Evolutionary conservation across 2,329 filamentous ascomycete genomes (phyloP).

Genomic region (Hypoxylon sp.): DNA sequence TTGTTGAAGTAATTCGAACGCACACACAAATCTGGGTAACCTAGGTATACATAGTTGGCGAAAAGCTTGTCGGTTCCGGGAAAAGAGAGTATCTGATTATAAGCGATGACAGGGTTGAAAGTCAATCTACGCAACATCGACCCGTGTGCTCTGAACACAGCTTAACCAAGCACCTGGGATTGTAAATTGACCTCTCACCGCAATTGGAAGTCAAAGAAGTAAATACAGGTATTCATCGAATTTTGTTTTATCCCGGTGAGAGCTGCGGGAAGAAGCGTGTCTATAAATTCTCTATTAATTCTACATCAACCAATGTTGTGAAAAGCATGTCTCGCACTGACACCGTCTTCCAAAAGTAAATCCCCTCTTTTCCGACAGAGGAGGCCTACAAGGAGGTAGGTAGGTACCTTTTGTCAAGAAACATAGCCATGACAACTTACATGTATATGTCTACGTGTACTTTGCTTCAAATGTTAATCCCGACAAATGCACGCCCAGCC

Average conservation of each 20-base stretch:
- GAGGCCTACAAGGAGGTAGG: neutral
- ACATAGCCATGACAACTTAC: neutral
- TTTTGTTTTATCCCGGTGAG: neutral
- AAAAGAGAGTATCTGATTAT: neutral
- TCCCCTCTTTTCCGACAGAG: neutral
- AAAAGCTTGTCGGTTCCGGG: neutral
- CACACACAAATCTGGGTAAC: neutral
- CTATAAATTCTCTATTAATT: neutral
- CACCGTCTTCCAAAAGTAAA: constrained; percentile 1
- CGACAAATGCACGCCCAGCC: constrained; percentile 1
- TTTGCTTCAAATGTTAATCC: constrained; percentile 1
- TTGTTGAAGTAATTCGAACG: neutral
- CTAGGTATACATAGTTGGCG: neutral
- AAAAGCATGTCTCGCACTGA: neutral
- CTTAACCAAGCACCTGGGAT: neutral
- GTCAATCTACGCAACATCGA: neutral
- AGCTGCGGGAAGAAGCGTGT: neutral
- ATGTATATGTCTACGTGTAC: constrained; percentile 1
- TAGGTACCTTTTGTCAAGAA: constrained; percentile 7
- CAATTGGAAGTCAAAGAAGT: neutral
- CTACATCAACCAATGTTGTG: neutral
- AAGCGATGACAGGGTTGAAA: neutral
- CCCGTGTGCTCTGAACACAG: neutral
- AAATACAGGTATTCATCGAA: neutral
- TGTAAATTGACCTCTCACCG: neutral